A percentile compares a stretch with the other conserved stretches of the same genome.
Conservation (phyloP, 495 filamentous ascomycete species). For the Penicillium longicatenatum region DNA sequence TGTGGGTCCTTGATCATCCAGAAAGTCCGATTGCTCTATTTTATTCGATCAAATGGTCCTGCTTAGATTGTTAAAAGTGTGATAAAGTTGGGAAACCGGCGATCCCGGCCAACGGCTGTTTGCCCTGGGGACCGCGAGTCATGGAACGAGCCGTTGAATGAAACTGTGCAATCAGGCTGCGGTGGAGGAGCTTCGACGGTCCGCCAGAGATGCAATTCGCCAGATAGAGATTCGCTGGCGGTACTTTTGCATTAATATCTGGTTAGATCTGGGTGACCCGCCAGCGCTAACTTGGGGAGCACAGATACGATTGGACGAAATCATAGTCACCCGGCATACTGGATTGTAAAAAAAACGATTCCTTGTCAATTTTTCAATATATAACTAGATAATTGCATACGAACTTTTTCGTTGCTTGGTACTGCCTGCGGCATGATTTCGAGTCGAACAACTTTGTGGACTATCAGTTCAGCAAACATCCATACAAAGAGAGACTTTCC, state of each 20-base stretch:
- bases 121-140: neutral
- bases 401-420: neutral
- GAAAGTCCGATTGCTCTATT: neutral
- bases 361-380: too few relatives aligned
- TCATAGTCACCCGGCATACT: neutral
- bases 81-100: conserved; percentile 2
- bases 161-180: neutral
- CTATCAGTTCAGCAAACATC: neutral
- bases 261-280: neutral
- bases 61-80: neutral
- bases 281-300: too few relatives aligned
- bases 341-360: too few relatives aligned
- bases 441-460: neutral
- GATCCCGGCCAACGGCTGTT: neutral
- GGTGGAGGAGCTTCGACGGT: neutral
- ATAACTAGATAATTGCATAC: neutral
- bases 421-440: neutral
- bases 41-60: neutral
- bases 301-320: neutral
- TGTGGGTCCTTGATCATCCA: neutral
- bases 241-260: neutral
- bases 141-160: neutral
- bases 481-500: neutral
- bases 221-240: neutral
- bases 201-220: neutral